Evolutionary conservation across 2,329 filamentous ascomycete species (phyloP).

Genomic region (Sporothrix schenckii): DNA sequence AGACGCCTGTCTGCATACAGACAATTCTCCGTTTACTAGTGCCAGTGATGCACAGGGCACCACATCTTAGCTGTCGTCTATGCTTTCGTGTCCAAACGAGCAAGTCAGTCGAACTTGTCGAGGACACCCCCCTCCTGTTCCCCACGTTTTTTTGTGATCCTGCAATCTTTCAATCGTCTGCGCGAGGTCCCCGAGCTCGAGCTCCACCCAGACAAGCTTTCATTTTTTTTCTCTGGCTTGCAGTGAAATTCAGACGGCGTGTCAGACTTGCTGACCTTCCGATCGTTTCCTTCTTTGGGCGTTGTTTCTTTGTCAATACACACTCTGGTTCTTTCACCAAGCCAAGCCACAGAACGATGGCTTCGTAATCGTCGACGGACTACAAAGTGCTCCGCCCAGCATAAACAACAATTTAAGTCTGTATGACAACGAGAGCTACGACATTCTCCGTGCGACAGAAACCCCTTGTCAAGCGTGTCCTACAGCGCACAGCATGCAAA

Average conservation of each 20-base stretch:
- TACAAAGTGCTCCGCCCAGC: no score
- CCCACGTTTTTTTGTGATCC: conserved; percentile 15
- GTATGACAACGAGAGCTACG: not conserved
- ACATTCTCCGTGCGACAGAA: not conserved
- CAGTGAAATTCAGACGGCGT: not conserved
- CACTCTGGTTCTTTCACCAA: not conserved
- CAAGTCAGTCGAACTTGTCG: no score
- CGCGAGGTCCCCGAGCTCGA: not conserved
- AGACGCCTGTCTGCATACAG: not conserved
- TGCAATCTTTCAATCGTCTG: not conserved
- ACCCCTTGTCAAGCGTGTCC: not conserved
- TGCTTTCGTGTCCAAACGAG: no score
- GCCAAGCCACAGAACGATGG: not conserved
- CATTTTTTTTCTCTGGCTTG: not conserved
- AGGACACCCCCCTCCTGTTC: not conserved
- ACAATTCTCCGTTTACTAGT: not conserved
- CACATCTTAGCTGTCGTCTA: not conserved
- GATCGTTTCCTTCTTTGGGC: not conserved
- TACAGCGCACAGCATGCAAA: not conserved
- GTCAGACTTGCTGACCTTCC: not conserved
- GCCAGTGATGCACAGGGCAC: not conserved
- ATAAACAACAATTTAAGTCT: no score
- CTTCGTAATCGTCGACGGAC: not conserved
- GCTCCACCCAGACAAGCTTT: not conserved
- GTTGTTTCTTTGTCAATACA: not conserved